phyloP scores from a whole-genome alignment of 805 yeast genomes.

The Saccharomycodes ludwigii region DNA sequence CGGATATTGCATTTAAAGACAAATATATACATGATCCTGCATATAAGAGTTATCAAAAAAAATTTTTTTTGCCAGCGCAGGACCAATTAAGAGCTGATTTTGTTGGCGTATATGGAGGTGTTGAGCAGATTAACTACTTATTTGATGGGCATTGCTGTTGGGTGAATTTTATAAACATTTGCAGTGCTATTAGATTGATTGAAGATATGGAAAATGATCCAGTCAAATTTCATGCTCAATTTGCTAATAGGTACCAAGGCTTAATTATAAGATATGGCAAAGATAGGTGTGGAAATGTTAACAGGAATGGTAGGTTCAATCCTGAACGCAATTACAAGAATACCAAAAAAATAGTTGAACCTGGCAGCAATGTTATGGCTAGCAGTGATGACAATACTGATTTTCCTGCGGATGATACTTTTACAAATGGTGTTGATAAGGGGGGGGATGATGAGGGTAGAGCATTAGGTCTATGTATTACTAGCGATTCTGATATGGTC shows the following conservation, averaged over 20 bases:
- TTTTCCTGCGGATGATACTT: too few relatives aligned
- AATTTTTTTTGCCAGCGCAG: constrained; percentile 31
- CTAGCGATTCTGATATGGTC: too few relatives aligned
- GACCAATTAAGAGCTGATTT: constrained; percentile 47
- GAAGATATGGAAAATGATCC: constrained; percentile 37
- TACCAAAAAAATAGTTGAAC: too few relatives aligned
- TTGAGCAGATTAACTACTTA: constrained; percentile 66
- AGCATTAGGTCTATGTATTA: too few relatives aligned
- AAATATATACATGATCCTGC: constrained; percentile 21
- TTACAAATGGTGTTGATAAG: too few relatives aligned
- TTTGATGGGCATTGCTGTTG: constrained; percentile 65
- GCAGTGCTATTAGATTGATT: constrained; percentile 51
- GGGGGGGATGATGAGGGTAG: too few relatives aligned
- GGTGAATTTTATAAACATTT: constrained; percentile 53
- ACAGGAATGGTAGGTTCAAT: too few relatives aligned
- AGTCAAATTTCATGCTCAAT: constrained; percentile 26
- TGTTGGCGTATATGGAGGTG: constrained; percentile 42
- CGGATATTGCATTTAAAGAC: constrained; percentile 29
- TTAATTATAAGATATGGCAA: constrained; percentile 60
- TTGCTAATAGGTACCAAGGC: constrained; percentile 34
- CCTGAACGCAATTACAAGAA: too few relatives aligned
- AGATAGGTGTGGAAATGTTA: constrained; percentile 77
- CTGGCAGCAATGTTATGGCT: too few relatives aligned
- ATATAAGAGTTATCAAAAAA: constrained; percentile 18
- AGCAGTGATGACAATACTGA: too few relatives aligned